Base-by-base conservation (phyloP, 352 stramenopile genomes). In the Phytophthora cactorum region DNA sequence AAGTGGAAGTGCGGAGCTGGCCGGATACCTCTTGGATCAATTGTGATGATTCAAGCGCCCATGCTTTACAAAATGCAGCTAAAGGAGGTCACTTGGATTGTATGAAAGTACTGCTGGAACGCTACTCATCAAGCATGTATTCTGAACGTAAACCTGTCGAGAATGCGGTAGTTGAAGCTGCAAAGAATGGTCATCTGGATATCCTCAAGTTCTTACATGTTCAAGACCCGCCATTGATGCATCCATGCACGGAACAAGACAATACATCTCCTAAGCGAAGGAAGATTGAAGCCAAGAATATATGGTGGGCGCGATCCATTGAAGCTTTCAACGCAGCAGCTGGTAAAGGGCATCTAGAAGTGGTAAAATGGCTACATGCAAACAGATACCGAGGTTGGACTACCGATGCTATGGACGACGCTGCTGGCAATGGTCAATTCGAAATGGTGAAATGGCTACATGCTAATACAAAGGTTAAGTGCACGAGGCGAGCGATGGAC, bases 381-480 rank as follows among this genome's bases (percentile, higher is more conserved):
- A 49, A 49, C n/a, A 49, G n/a, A 11, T 29, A 29, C 43, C 15
- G n/a, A 29, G 43, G 17, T 11, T 49, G 43, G n/a, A 49, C 43
- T 4, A 14, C 15, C 15, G n/a, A 28, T 14, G 43, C 43, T 6
- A 49, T 49, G 43, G 43, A 49, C 22, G 17, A 49, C 22, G 43
- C 43, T 49, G 15, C 43, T 28, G 17, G 43, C 4, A 49, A 49
- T 28, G 17, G 43, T 28, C 43, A 49, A 5, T 49, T 27, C 15
- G 43, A 49, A 28, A 28, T 49, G 6, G 43, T 49, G 43, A 49
- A 49, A 28, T 49, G 43, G 43, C 43, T 49, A 22, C 43, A 49
- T 28, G 43, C n/a, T 12, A 49, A 49, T 9, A 49, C 43, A 5
- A 31, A 49, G 14, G n/a, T 49, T 11, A 12, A 28, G 12, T 49